These are phyloP conservation scores for Spirogloea muscicola DNA, from an alignment of 139 green algal species.

Conservation along the genomic window DNA sequence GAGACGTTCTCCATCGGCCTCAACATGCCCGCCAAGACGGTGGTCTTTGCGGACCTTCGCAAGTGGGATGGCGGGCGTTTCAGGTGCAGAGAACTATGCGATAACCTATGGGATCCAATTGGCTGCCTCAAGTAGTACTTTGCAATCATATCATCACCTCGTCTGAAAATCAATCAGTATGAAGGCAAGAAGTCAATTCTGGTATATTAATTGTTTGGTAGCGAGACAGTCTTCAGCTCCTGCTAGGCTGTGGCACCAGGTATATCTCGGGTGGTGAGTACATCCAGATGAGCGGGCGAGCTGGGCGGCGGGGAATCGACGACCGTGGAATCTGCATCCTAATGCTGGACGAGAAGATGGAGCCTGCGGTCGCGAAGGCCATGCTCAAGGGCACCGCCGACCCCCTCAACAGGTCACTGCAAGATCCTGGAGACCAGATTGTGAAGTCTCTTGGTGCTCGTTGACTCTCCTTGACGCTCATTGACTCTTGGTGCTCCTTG, in stretches of 20 bases:
- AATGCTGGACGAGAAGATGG: slow-evolving; percentile 79
- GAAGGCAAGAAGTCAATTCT: too few relatives aligned
- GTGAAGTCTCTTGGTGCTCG: too few relatives aligned
- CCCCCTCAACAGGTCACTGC: slow-evolving; percentile 56
- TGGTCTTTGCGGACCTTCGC: slow-evolving; percentile 72
- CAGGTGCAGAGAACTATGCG: too few relatives aligned
- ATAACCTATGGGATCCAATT: too few relatives aligned
- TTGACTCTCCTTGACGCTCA: too few relatives aligned
- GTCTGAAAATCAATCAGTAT: too few relatives aligned
- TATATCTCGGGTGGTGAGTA: slow-evolving; percentile 74
- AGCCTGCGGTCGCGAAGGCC: slow-evolving; percentile 66
- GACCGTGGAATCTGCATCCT: slow-evolving; percentile 73
- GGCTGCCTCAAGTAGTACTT: slow-evolving; percentile 58
- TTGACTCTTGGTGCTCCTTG: too few relatives aligned
- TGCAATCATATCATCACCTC: too few relatives aligned
- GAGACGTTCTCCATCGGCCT: slow-evolving; percentile 91
- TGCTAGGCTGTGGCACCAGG: too few relatives aligned
- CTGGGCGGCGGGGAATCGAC: slow-evolving; percentile 76
- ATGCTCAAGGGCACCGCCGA: slow-evolving; percentile 80
- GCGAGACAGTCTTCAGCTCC: too few relatives aligned
- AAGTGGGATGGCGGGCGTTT: slow-evolving; percentile 84
- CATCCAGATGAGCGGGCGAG: slow-evolving; percentile 84
- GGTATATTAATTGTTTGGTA: too few relatives aligned
- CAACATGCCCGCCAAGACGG: slow-evolving; percentile 94
- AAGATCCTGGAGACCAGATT: too few relatives aligned